Evolutionary conservation across 768 basidiomycete genomes (phyloP).

Genomic region (Lenzites betulinus): DNA sequence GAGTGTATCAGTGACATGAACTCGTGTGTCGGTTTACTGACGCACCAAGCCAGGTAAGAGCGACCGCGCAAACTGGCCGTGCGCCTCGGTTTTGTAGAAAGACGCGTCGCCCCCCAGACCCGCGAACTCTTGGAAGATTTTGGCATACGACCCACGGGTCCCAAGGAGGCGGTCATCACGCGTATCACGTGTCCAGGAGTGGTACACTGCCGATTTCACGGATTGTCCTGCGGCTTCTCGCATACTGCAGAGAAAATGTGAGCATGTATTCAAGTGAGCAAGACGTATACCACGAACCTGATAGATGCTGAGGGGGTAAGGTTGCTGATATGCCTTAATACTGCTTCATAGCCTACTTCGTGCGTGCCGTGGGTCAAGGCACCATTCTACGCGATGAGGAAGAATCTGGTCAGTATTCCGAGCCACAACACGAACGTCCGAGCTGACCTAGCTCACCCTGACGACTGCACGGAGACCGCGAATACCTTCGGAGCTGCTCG

Average conservation of each 20-base stretch:
- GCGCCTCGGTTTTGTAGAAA: constrained; percentile 73
- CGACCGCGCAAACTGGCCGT: constrained; percentile 61
- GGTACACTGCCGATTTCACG: constrained; percentile 80
- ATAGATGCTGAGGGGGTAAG: constrained; percentile 79
- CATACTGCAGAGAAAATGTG: constrained; percentile 49
- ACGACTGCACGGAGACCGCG: constrained; percentile 67
- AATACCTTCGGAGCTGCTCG: constrained; percentile 66
- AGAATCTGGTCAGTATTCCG: constrained; percentile 16
- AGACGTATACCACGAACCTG: constrained; percentile 52
- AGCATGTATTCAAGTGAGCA: neutral
- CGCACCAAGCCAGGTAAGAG: constrained; percentile 62
- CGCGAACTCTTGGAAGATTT: constrained; percentile 68
- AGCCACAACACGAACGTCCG: constrained; percentile 16
- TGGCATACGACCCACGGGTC: constrained; percentile 62
- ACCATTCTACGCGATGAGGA: constrained; percentile 25
- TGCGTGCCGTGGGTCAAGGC: constrained; percentile 48
- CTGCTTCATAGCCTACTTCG: constrained; percentile 84
- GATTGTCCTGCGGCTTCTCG: constrained; percentile 81
- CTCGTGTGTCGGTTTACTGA: neutral
- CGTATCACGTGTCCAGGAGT: constrained; percentile 75
- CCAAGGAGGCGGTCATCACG: constrained; percentile 70
- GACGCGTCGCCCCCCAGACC: constrained; percentile 81
- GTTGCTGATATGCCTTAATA: constrained; percentile 71
- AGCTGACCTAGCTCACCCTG: constrained; percentile 71
- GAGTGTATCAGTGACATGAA: too few relatives aligned